A percentile compares a stretch with the other conserved stretches of the same genome.
Evolutionary conservation across 2,329 filamentous ascomycete genomes (phyloP).

Genomic region (Monosporascus ibericus): DNA sequence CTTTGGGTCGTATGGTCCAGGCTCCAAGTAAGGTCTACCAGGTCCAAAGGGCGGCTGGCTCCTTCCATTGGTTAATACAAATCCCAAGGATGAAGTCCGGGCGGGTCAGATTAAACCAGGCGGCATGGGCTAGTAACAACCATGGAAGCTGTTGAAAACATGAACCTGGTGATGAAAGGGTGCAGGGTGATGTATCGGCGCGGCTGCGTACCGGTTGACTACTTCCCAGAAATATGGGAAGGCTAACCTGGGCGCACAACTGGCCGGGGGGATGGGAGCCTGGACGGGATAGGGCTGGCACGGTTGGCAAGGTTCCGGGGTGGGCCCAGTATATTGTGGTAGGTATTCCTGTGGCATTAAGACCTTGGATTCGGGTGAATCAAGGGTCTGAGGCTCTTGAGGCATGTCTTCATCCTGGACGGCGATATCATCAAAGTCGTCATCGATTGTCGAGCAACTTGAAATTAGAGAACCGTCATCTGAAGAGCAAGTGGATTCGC

Average conservation of each 20-base stretch:
- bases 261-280: conserved; percentile 20
- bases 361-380: conserved; percentile 39
- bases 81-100: background rate
- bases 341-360: conserved; percentile 42
- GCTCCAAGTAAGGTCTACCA: background rate
- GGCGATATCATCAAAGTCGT: conserved; percentile 36
- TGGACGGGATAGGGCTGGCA: conserved; percentile 22
- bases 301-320: conserved; percentile 30
- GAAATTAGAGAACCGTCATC: conserved; percentile 52
- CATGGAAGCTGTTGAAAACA: conserved; percentile 45
- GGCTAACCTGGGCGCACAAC: conserved; percentile 40
- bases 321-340: conserved; percentile 37
- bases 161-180: conserved; percentile 49
- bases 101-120: background rate
- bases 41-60: background rate
- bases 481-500: conserved; percentile 39
- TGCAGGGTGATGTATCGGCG: conserved; percentile 42
- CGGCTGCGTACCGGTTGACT: conserved; percentile 44
- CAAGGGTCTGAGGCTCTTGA: conserved; percentile 37
- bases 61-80: background rate
- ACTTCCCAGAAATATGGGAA: conserved; percentile 45
- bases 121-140: conserved; percentile 36
- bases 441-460: conserved; percentile 46
- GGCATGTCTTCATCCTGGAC: conserved; percentile 37
- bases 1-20: background rate